phyloP scores from a whole-genome alignment of 1,284 basidiomycete genomes.

The Mixia osmundae region DNA sequence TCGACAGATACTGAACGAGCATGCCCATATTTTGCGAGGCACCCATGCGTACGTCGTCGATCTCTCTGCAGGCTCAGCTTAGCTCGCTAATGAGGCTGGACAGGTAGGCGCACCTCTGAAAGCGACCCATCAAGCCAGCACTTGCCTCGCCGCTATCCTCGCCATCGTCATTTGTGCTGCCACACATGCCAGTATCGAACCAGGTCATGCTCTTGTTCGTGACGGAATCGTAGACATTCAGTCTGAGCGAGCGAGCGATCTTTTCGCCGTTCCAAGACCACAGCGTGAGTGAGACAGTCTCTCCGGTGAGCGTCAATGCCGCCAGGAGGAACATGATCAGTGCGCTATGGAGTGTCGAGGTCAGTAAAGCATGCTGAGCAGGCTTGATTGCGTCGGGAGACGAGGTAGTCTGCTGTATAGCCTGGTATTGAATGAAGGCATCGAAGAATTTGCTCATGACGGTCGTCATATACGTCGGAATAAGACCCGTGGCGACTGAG shows the following conservation, averaged over 20 bases:
- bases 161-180: slow-evolving; percentile 17
- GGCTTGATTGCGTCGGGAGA: slow-evolving; percentile 33
- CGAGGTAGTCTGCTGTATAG: slow-evolving; percentile 22
- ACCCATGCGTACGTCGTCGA: slow-evolving; percentile 73
- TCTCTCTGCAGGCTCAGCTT: slow-evolving; percentile 38
- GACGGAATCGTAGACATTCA: slow-evolving; percentile 44
- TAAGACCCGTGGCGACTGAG: slow-evolving; percentile 43
- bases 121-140: too few species aligned
- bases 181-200: slow-evolving; percentile 64
- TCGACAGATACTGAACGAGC: slow-evolving; percentile 54
- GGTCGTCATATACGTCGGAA: slow-evolving; percentile 82
- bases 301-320: slow-evolving; percentile 37
- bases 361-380: too few species aligned
- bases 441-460: slow-evolving; percentile 70
- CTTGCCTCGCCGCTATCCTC: slow-evolving; percentile 28
- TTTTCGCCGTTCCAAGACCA: slow-evolving; percentile 79
- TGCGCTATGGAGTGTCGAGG: too few species aligned
- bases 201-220: slow-evolving; percentile 51
- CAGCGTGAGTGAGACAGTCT: slow-evolving; percentile 42
- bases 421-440: slow-evolving; percentile 36
- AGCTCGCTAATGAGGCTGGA: neutral
- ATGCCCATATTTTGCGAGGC: slow-evolving; percentile 52
- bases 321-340: slow-evolving; percentile 39
- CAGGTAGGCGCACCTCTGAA: slow-evolving; percentile 5
- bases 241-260: slow-evolving; percentile 44